Base-by-base conservation (phyloP, 768 basidiomycete genomes). In the Leucosporidium creatinivorum region DNA sequence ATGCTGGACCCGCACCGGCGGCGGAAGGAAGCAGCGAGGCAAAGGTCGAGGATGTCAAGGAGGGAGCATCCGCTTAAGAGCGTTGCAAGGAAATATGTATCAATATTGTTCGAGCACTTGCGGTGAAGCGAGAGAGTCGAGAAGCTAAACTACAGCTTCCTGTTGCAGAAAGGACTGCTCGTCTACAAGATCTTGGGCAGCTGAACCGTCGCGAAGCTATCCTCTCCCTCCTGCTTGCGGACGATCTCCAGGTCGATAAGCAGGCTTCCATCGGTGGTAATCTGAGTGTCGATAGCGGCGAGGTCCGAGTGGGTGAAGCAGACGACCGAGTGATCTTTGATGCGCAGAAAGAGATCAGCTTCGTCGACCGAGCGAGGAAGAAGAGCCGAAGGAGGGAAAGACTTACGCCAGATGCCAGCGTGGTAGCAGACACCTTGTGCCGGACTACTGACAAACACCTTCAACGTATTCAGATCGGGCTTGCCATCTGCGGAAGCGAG, bases 361-460 rank as follows among this genome's bases (percentile, higher is more conserved):
- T 26, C 50, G 50, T 23, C 50, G 50, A 51, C 39, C 39, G 39
- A 21, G 25, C 4, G 50, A 8, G 8, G 8, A n/a, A 51, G 6
- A 13, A 9, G 54, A 55, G 15, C 6, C 26, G n/a, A 18, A 18
- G 4, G 25, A 55, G 54, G n/a, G 23, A 10, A n/a, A 51, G 9
- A 26, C 55, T 57, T n/a, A 57, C 55, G 55, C 55, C 55, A 57
- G 28, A 57, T 33, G 12, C 55, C 55, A 36, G 55, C 55, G 30
- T 57, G 28, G 31, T 57, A 57, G 55, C 30, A 57, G 1, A 57
- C 55, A 4, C 55, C 55, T 33, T 57, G 55, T 2, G 25, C 28
- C 9, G 55, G 55, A 4, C 30, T 28, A 23, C 30, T 28, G 30
- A 57, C 28, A 15, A 57, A 57, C 12, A 36, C 55, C 55, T 57